Conservation (phyloP, 352 stramenopile species). For the Pythium myriotylum region DNA sequence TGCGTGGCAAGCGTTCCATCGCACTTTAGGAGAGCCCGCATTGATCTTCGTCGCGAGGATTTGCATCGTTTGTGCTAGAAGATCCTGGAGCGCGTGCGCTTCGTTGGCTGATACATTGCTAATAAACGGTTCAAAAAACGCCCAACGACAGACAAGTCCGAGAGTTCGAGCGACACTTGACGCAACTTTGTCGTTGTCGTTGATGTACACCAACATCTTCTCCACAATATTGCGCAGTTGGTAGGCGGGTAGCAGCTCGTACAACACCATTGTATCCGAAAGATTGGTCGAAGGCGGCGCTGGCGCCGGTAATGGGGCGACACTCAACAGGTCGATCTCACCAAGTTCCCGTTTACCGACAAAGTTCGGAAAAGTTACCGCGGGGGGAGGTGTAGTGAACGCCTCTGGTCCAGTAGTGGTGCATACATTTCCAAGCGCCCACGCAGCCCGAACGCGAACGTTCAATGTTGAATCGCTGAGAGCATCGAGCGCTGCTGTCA, state of each 20-base stretch:
- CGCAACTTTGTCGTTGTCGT: conserved; percentile 89
- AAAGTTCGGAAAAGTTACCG: not conserved
- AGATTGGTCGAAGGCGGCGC: not conserved
- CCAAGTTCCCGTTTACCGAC: not conserved
- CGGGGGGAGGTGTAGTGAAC: conserved; percentile 8
- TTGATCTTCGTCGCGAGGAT: conserved; percentile 77
- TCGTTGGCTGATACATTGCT: conserved; percentile 37
- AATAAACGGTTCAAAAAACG: conserved; percentile 70
- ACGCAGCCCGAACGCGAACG: conserved; percentile 79
- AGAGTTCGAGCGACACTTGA: conserved; percentile 83
- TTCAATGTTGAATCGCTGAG: conserved; percentile 81
- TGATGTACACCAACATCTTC: conserved; percentile 84
- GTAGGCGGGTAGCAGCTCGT: conserved; percentile 63
- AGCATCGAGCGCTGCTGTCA: conserved; percentile 62
- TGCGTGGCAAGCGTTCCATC: conserved; percentile 87
- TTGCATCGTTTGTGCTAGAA: conserved; percentile 71
- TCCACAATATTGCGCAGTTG: conserved; percentile 74
- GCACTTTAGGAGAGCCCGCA: conserved; percentile 79
- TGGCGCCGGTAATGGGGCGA: not conserved
- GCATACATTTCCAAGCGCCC: conserved; percentile 85
- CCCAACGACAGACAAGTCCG: conserved; percentile 80
- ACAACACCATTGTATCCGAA: conserved; percentile 50
- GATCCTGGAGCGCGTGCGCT: conserved; percentile 41
- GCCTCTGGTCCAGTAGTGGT: conserved; percentile 74
- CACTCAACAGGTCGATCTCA: not conserved